Percentiles rank a stretch among this genome's conserved stretches.
Evolutionary conservation across 1,284 basidiomycete genomes (phyloP).

Genomic region (Microbotryum saponariae): DNA sequence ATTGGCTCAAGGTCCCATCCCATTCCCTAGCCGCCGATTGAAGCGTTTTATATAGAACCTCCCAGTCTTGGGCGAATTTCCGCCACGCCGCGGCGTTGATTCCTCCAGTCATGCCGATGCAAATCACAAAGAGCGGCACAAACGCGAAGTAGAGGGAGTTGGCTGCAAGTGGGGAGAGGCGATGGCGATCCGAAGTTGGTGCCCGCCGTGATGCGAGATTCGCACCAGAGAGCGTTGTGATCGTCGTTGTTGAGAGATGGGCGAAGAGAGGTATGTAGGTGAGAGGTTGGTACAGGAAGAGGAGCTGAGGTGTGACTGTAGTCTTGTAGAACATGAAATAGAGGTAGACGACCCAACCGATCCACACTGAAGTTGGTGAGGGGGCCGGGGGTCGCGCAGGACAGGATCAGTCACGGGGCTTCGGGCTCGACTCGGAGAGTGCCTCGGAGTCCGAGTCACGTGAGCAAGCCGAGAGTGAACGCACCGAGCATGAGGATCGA

Average conservation of each 20-base stretch:
- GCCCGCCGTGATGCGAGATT: slow-evolving; percentile 10
- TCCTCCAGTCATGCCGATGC: slow-evolving; percentile 4
- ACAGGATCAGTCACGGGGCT: neutral
- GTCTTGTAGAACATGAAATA: slow-evolving; percentile 7
- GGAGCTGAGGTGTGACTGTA: too few species aligned
- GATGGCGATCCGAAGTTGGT: neutral
- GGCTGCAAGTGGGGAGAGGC: slow-evolving; percentile 1
- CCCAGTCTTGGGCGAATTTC: slow-evolving; percentile 6
- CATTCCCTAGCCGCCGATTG: neutral
- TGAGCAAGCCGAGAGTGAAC: neutral
- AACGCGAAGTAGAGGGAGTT: slow-evolving; percentile 7
- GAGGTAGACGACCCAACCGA: slow-evolving; percentile 8
- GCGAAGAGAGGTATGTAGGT: slow-evolving; percentile 15
- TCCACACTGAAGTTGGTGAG: slow-evolving; percentile 6
- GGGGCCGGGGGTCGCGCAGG: neutral
- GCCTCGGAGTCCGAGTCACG: neutral
- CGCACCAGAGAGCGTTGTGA: slow-evolving; percentile 9
- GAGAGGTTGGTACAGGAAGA: neutral
- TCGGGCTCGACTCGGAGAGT: neutral
- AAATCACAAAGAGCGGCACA: slow-evolving; percentile 1
- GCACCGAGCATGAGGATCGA: slow-evolving; percentile 3
- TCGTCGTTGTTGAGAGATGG: slow-evolving; percentile 12
- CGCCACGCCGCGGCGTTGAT: slow-evolving; percentile 12
- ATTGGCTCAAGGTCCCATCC: neutral
- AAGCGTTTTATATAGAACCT: neutral